Evolutionary conservation across 495 filamentous ascomycete genomes (phyloP).

Genomic region (Hyaloscypha variabilis): DNA sequence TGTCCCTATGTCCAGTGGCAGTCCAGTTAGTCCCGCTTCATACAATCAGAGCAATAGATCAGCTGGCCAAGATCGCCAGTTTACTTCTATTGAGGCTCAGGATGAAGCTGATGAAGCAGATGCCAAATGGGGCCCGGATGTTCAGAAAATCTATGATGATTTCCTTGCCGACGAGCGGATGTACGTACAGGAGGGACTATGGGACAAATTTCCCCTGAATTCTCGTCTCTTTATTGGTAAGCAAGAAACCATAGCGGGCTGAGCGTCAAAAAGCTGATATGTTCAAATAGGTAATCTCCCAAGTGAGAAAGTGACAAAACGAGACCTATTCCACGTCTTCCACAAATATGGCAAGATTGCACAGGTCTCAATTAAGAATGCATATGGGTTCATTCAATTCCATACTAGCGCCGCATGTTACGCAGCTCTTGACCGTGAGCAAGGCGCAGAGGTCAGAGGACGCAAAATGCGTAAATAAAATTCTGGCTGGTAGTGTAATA

Average conservation of each 20-base stretch:
- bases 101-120: constrained; percentile 26
- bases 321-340: constrained; percentile 90
- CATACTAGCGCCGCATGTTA: constrained; percentile 73
- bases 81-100: constrained; percentile 14
- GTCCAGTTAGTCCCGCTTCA: constrained; percentile 31
- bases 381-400: constrained; percentile 97
- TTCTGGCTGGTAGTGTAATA: constrained; percentile 8
- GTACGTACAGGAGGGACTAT: constrained; percentile 86
- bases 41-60: constrained; percentile 22
- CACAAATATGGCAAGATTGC: constrained; percentile 84
- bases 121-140: constrained; percentile 57
- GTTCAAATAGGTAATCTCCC: constrained; percentile 78
- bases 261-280: constrained; percentile 12
- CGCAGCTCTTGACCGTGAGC: constrained; percentile 72
- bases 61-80: constrained; percentile 23
- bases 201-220: constrained; percentile 87
- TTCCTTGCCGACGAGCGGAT: constrained; percentile 79
- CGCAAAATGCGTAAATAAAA: constrained; percentile 84
- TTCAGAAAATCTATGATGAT: constrained; percentile 76
- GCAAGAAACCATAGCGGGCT: constrained; percentile 35
- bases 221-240: constrained; percentile 91
- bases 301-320: constrained; percentile 89
- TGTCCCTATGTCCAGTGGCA: constrained; percentile 27
- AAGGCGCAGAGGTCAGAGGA: constrained; percentile 77
- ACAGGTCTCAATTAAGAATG: constrained; percentile 95